A percentile compares a stretch with the other conserved stretches of the same genome.
Conservation (phyloP, 2,329 filamentous ascomycete genomes). For the Pseudogymnoascus sp. region DNA sequence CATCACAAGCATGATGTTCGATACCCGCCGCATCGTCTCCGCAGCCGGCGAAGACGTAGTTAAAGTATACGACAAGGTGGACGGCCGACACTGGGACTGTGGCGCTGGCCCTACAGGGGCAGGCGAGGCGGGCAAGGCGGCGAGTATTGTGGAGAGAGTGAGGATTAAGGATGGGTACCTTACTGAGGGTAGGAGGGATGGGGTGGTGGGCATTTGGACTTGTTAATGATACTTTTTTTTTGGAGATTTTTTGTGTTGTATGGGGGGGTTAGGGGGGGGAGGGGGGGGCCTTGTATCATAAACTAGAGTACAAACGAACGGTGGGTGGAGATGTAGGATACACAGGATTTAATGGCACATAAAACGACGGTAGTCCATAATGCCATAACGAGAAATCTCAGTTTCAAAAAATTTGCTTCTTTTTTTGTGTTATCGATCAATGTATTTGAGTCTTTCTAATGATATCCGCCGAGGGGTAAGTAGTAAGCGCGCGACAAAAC, state of each 20-base stretch:
- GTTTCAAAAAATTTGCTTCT: background rate
- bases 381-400: background rate
- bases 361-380: background rate
- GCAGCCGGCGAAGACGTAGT: slow-evolving; percentile 89
- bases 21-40: slow-evolving; percentile 76
- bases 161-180: slow-evolving; percentile 90
- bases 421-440: background rate
- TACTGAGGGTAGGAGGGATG: slow-evolving; percentile 80
- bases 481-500: background rate
- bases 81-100: slow-evolving; percentile 93
- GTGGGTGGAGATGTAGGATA: slow-evolving; percentile 1
- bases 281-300: background rate
- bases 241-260: background rate
- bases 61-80: slow-evolving; percentile 97
- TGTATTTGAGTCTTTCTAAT: slow-evolving; percentile 3
- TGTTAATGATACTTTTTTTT: slow-evolving; percentile 39
- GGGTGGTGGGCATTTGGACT: slow-evolving; percentile 84
- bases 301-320: background rate
- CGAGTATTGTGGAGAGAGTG: slow-evolving; percentile 71
- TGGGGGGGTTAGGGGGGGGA: too few relatives aligned
- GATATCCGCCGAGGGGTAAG: background rate
- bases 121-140: slow-evolving; percentile 49
- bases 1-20: slow-evolving; percentile 96
- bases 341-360: slow-evolving; percentile 2
- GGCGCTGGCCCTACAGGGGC: slow-evolving; percentile 69